Evolutionary conservation across 441 rosid species (phyloP).

Genomic region (Pelargonium citronellum): DNA sequence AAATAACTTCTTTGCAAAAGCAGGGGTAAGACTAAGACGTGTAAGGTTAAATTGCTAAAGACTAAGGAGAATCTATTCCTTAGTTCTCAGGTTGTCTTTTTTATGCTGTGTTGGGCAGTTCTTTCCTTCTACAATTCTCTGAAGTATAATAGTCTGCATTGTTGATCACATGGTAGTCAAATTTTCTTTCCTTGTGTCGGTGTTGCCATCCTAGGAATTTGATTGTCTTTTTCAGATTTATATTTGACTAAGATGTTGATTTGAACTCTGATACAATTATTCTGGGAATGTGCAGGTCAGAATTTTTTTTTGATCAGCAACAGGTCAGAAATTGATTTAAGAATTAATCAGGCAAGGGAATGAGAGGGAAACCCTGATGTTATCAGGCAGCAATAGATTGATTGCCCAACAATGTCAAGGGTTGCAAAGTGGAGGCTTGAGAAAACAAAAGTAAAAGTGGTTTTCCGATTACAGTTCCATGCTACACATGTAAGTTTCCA

Average conservation of each 20-base stretch:
- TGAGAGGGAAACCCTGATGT: constrained; percentile 23
- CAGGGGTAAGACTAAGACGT: too few species aligned
- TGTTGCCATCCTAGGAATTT: neutral
- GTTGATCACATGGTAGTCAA: neutral
- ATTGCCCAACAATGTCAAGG: constrained; percentile 67
- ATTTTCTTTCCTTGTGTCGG: neutral
- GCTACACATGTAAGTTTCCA: constrained; percentile 84
- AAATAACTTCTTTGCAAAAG: too few species aligned
- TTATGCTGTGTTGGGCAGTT: neutral
- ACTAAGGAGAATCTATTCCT: too few species aligned
- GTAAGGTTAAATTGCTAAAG: too few species aligned
- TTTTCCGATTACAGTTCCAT: constrained; percentile 91
- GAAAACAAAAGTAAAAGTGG: constrained; percentile 96
- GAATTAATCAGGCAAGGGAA: constrained; percentile 16
- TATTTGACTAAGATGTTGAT: neutral
- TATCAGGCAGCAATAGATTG: constrained; percentile 37
- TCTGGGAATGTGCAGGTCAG: constrained; percentile 11
- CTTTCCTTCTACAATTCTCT: neutral
- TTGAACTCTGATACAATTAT: neutral
- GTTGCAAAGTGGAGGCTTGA: constrained; percentile 82
- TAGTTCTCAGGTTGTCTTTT: neutral
- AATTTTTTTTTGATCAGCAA: too few species aligned
- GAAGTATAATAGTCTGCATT: neutral
- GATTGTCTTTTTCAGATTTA: neutral
- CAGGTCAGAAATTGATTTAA: constrained; percentile 3